Base-by-base conservation (phyloP, 2,329 filamentous ascomycete species). In the Pyrenophora teres region DNA sequence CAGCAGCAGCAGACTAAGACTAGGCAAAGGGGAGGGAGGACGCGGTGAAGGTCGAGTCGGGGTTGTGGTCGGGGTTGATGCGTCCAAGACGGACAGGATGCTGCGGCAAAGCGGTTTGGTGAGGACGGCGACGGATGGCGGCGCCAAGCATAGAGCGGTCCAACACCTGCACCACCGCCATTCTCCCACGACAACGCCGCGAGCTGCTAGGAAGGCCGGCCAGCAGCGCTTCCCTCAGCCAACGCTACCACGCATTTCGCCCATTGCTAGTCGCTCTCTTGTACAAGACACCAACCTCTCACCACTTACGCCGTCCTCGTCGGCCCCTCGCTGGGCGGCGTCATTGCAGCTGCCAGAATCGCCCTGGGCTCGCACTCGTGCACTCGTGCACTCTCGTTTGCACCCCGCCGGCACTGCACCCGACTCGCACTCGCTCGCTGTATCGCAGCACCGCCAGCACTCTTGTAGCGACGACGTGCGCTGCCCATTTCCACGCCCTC, bases 141-240 rank as follows among this genome's bases (percentile, higher is more conserved):
- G 50, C 53, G 50, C 50, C 47, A 54, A 53, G 48, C 46, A 37
- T 40, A 47, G 23, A 6, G 45, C 39, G 56, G 45, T 37, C 47
- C 58, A 49, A 51, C 46, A 45, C 44, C 43, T 43, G 25, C 53
- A 41, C 50, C 47, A 48, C 42, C 47, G 42, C 48, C 50, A 48
- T 50, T 50, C 52, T 46, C 55, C 44, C 46, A 30, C 27, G 40
- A 52, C 44, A 49, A 47, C 53, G 46, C 56, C 45, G 53, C 50
- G 47, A 53, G 48, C 50, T 36, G 51, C 49, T 39, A 42, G 51
- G 47, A 52, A 45, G 33, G 37, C 44, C 45, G 46, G 49, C 49
- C 52, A 36, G 51, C 45, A 52, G 49, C 54, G 46, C 37, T 38
- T 39, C 37, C 51, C 21, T 55, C 48, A 36, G 32, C 54, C 35